Evolutionary conservation across 495 filamentous ascomycete genomes (phyloP).

Genomic region (Aspergillus nidulans): DNA sequence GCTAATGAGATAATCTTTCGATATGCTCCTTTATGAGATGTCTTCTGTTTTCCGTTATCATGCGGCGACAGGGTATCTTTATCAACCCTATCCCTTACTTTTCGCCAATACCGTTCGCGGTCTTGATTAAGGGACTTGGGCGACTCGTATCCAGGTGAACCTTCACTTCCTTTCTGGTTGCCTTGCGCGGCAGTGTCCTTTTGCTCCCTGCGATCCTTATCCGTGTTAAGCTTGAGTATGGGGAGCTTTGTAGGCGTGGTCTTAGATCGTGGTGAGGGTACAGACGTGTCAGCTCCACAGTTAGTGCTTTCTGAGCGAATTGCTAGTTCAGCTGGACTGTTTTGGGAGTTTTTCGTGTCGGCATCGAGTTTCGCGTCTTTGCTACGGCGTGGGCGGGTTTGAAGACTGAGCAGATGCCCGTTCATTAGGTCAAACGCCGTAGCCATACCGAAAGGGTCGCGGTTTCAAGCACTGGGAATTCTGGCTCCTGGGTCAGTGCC

Average conservation of each 20-base stretch:
- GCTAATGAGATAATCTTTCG: constrained; percentile 21
- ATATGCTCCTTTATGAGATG: constrained; percentile 18
- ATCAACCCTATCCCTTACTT: constrained; percentile 27
- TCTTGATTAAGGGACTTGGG: constrained; percentile 21
- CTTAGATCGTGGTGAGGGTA: constrained; percentile 16
- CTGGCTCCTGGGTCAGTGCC: constrained; percentile 20
- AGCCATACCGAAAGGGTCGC: constrained; percentile 24
- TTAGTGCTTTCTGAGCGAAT: neutral
- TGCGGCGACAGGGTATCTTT: constrained; percentile 25
- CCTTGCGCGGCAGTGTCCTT: neutral
- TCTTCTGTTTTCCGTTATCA: constrained; percentile 24
- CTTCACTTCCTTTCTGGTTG: constrained; percentile 5
- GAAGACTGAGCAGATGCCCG: constrained; percentile 34
- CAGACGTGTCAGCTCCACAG: neutral
- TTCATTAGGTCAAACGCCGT: constrained; percentile 27
- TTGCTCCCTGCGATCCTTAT: constrained; percentile 16
- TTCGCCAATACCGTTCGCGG: constrained; percentile 31
- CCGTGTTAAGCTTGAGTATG: constrained; percentile 20
- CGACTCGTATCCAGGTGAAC: constrained; percentile 14
- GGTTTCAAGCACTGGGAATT: neutral
- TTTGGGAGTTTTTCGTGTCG: neutral
- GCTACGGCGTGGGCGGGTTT: constrained; percentile 22
- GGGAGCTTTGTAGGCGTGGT: constrained; percentile 34
- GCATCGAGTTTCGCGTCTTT: constrained; percentile 1
- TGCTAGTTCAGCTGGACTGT: neutral